Evolutionary conservation across 306 rosid genomes (phyloP), one percentile per base, ranked within the genome.

Genomic region (Neltuma alba): DNA sequence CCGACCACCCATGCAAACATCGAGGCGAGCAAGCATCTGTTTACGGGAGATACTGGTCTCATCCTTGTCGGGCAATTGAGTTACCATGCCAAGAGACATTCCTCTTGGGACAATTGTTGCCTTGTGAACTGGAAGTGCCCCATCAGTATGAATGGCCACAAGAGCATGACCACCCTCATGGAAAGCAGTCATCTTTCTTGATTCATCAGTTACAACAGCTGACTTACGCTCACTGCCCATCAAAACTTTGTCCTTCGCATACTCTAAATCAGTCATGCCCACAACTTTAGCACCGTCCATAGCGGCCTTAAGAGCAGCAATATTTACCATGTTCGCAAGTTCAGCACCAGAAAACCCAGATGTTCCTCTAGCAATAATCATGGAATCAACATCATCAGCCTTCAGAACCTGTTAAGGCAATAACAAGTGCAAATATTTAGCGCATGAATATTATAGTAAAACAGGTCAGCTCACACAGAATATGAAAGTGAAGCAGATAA

Each of bases 191-290:
- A 80, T 47, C 88, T 36, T 90, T 68, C 94, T 83, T 11, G 89
- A 80, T 81, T 92, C 90, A 7, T 92, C 93, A 60, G 96, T 88
- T 83, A 89, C 89, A 45, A 89, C 87, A 9, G 97, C 96, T 0
- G 98, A 92, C 76, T 94, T 92, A 30, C 97, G 94, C 72, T 92
- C 97, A 77, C 89, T 94, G 85, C 98, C 98, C 98, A 94, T 94
- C 90, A 89, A 73, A 76, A 94, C 88, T 84, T 89, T 94, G 82
- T 94, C 98, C 85, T 86, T 89, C 1, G 97, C 98, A 85, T 81
- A 91, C 84, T 94, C 98, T 41, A 94, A 85, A 84, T 94, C 94
- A 62, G 83, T 82, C 98, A 94, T 94, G 79, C 61, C 86, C 76
- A 94, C 99, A 42, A 93, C 81, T 83, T 89, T 89, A 66, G 95